Evolutionary conservation across 2,329 filamentous ascomycete species (phyloP), one percentile per base, ranked within the genome.

Genomic region (Fusarium scirpi): DNA sequence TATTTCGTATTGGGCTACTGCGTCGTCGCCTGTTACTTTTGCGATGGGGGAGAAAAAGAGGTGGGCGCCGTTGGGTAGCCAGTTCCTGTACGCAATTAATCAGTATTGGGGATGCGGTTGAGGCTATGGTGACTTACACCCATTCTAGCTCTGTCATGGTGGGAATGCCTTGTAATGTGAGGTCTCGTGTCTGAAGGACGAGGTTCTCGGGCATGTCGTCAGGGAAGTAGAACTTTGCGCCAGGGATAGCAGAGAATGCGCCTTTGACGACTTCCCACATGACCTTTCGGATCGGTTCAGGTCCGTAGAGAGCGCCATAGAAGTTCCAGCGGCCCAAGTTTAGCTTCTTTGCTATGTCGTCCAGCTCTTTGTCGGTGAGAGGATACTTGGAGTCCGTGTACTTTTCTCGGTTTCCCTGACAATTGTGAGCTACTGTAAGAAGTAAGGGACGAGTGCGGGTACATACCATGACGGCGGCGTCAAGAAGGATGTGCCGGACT

Each of bases 311-410:
- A 1, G 71, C 71, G 4, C 71, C 71, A 6, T 74, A 74, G 22
- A 74, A 74, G 48, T 74, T 74, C 71, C 71, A 74, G 0, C 71
- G 59, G 0, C 71, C 71, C 1, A 74, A 34, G 8, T 71, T 74
- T 3, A 74, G 24, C 9, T 72, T 74, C 6, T 69, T 40, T 0
- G 71, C 69, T 8, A 74, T 72, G 0, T 52, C 61, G 3, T 74
- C 64, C 0, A 74, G 54, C 7, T 74, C 61, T 2, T 55, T 12
- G 3, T 74, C 65, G 2, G 49, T 62, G 0, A 74, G 43, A 1
- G 69, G 71, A 0, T 56, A 34, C 3, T 66, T 43, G 5, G 70
- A 60, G 9, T 58, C 49, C 0, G 66, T 66, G 8, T 72, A 74
- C 12, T 56, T 62, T 3, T 48, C 47, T 12, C 60, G 61, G 4